Evolutionary conservation across 2,329 filamentous ascomycete species (phyloP), one percentile per base, ranked within the genome.

Genomic region (Fusarium vanettenii): DNA sequence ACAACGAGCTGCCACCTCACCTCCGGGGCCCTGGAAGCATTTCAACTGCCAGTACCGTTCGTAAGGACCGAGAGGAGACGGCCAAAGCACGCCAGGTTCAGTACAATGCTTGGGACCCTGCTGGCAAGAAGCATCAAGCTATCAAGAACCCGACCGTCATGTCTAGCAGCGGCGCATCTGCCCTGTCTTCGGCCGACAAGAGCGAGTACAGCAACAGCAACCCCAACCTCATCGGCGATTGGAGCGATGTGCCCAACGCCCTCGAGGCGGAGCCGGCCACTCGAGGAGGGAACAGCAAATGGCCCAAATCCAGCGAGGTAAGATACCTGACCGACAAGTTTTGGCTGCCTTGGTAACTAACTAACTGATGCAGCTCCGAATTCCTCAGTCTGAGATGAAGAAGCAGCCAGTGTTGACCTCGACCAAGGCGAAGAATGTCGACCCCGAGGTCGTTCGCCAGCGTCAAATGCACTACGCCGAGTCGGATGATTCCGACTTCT

Each of bases 51-150:
- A 81, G 80, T 1, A 82, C 81, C 1, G 16, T 79, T 11, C 77
- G 78, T 1, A 72, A 75, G 29, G 66, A 64, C 2, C 62, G 67
- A 29, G 64, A 69, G 11, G 65, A 69, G 10, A 37, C 8, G 6
- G 61, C 41, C 11, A 60, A 52, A 7, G 45, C 63, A 1, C 71
- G 60, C 0, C 56, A 69, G 14, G 66, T 78, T 1, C 33, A 50
- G 0, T 83, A 71, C 73, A 83, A 82, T 31, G 81, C 80, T 3
- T 84, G 82, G 81, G 81, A 81, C 11, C 20, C 75, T 1, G 64
- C 43, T 6, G 82, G 82, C 1, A 69, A 66, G 1, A 74, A 64
- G 6, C 68, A 82, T 31, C 56, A 59, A 4, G 64, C 27, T 1
- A 29, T 68, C 43, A 83, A 82, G 64, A 64, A 73, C 0, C 70